Evolutionary conservation across 2,329 filamentous ascomycete species (phyloP).

Genomic region (Helicocarpus griseus): DNA sequence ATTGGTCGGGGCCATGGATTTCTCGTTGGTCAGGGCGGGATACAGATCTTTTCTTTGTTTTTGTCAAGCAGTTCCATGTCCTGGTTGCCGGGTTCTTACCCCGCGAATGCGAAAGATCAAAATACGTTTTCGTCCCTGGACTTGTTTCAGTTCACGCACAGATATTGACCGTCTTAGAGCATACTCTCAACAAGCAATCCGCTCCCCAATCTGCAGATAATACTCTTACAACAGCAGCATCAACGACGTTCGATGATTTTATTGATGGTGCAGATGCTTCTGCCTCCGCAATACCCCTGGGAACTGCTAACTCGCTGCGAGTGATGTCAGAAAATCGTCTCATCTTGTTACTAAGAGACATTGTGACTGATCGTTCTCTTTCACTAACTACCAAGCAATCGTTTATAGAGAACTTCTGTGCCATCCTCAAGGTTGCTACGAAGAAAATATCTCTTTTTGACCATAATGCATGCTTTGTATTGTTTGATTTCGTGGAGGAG

Average conservation of each 20-base stretch:
- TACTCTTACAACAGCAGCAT: constrained; percentile 38
- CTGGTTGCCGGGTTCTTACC: constrained; percentile 66
- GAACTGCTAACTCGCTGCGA: constrained; percentile 60
- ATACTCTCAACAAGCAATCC: constrained; percentile 68
- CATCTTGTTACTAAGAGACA: constrained; percentile 70
- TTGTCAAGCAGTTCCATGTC: constrained; percentile 78
- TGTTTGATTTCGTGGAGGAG: constrained; percentile 89
- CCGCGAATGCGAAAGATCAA: constrained; percentile 40
- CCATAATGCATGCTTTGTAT: constrained; percentile 71
- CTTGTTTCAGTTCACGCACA: constrained; percentile 76
- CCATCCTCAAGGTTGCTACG: constrained; percentile 62
- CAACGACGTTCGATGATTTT: constrained; percentile 58
- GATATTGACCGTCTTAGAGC: constrained; percentile 67
- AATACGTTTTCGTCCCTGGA: constrained; percentile 60
- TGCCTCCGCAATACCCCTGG: constrained; percentile 51
- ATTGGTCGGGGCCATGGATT: constrained; percentile 78
- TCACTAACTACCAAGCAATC: constrained; percentile 51
- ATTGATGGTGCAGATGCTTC: constrained; percentile 57
- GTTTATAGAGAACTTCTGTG: constrained; percentile 67
- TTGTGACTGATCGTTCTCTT: constrained; percentile 54
- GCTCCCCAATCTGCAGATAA: constrained; percentile 36
- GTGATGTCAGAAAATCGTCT: constrained; percentile 84
- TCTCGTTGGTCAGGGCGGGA: constrained; percentile 79
- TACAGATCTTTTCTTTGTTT: constrained; percentile 84
- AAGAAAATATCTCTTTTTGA: constrained; percentile 70